These are phyloP conservation scores for Letharia columbiana DNA, from an alignment of 495 filamentous ascomycete species.

Conservation along the genomic window DNA sequence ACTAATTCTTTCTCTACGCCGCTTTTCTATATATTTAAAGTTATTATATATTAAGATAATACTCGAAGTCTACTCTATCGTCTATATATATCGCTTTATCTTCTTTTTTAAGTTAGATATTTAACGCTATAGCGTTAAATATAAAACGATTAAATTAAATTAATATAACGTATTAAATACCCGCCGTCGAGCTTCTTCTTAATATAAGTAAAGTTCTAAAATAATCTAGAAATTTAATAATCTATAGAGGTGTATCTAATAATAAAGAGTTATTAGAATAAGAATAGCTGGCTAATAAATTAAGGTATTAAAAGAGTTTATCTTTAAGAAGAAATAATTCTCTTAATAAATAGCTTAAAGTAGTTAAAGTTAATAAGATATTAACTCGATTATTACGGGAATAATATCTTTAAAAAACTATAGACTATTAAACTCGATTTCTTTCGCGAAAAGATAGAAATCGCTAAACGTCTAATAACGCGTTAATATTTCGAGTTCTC, in stretches of 20 bases:
- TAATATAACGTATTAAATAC: neutral
- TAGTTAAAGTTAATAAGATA: no score
- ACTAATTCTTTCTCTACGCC: neutral
- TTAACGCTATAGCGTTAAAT: neutral
- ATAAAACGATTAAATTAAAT: constrained; percentile 6
- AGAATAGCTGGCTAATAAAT: neutral
- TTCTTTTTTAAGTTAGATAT: neutral
- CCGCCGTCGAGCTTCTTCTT: no score
- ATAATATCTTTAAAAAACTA: no score
- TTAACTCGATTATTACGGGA: no score
- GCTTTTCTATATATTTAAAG: constrained; percentile 9
- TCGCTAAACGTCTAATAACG: no score
- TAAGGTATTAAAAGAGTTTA: no score
- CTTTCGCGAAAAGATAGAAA: no score
- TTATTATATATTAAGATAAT: constrained; percentile 14
- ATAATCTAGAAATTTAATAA: constrained; percentile 1
- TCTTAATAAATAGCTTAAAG: no score
- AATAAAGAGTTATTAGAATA: neutral
- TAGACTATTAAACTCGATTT: no score
- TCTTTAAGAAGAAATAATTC: no score
- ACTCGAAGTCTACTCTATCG: neutral
- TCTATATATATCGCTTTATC: neutral
- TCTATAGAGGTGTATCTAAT: neutral
- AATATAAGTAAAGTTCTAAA: neutral
- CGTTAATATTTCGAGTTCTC: no score